Conservation (phyloP, 352 stramenopile species). For the Phytophthora sansomeana region DNA sequence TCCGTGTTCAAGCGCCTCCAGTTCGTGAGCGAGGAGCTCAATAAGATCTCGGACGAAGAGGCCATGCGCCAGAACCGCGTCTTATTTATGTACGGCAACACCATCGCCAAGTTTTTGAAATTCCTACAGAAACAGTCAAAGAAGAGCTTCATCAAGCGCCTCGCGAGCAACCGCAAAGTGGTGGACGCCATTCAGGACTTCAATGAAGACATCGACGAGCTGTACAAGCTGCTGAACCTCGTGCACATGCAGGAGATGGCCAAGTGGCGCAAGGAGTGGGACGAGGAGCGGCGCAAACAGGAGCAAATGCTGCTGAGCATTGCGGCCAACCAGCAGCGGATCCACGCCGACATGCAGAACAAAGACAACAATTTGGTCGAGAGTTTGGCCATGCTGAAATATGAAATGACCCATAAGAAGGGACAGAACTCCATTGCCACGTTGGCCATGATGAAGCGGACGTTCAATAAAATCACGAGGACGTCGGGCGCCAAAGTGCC, state of each 20-base stretch:
- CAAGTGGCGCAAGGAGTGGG: constrained; percentile 39
- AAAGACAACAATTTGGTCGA: constrained; percentile 32
- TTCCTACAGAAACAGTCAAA: constrained; percentile 36
- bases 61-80: constrained; percentile 33
- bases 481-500: constrained; percentile 33
- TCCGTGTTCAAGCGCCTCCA: constrained; percentile 26
- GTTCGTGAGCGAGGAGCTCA: constrained; percentile 33
- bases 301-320: constrained; percentile 36
- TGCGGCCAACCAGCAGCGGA: constrained; percentile 20
- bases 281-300: constrained; percentile 30
- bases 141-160: constrained; percentile 32
- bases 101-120: constrained; percentile 28
- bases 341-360: constrained; percentile 23
- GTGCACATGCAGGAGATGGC: constrained; percentile 35
- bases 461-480: constrained; percentile 34
- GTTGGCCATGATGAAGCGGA: constrained; percentile 28
- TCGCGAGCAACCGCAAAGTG: constrained; percentile 36
- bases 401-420: constrained; percentile 34
- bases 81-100: constrained; percentile 29
- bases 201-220: constrained; percentile 37
- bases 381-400: constrained; percentile 38
- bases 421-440: constrained; percentile 23
- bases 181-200: constrained; percentile 33
- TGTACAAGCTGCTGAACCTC: constrained; percentile 32
- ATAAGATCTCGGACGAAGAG: constrained; percentile 31